Conservation (phyloP, 2,329 filamentous ascomycete genomes). For the Ophiocordyceps australis region DNA sequence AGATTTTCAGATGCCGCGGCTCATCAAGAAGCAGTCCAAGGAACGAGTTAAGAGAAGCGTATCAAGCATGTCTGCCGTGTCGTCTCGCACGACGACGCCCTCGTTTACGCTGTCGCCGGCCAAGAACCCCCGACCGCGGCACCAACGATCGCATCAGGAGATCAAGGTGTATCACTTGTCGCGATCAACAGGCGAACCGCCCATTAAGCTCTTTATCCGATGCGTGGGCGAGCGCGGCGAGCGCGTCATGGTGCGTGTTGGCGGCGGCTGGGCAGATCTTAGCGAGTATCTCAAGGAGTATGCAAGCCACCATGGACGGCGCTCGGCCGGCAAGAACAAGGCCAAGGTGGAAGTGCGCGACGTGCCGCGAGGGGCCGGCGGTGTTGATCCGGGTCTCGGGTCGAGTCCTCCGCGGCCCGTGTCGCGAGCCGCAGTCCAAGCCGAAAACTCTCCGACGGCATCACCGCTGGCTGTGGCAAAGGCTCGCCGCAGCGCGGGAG, state of each 20-base stretch:
- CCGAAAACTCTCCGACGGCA: constrained; percentile 18
- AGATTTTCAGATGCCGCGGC: constrained; percentile 31
- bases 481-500: constrained; percentile 25
- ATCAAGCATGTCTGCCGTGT: constrained; percentile 33
- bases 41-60: constrained; percentile 26
- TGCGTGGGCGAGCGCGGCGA: constrained; percentile 80
- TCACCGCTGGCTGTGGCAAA: constrained; percentile 36
- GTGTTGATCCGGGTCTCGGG: constrained; percentile 11
- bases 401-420: constrained; percentile 20
- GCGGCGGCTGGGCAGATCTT: constrained; percentile 94
- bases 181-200: constrained; percentile 63
- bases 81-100: constrained; percentile 41
- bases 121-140: constrained; percentile 28
- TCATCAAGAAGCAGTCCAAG: constrained; percentile 22
- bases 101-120: constrained; percentile 54
- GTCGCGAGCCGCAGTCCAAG: constrained; percentile 6
- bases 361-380: constrained; percentile 14
- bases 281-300: constrained; percentile 92
- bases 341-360: constrained; percentile 42
- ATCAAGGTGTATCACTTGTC: constrained; percentile 89
- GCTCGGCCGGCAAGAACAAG: constrained; percentile 25
- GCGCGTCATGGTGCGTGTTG: constrained; percentile 93
- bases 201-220: constrained; percentile 88
- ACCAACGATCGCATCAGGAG: constrained; percentile 41
- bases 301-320: constrained; percentile 76